Evolutionary conservation across 148 eudicot genomes (phyloP).

Genomic region (Rhododendron williamsianum): DNA sequence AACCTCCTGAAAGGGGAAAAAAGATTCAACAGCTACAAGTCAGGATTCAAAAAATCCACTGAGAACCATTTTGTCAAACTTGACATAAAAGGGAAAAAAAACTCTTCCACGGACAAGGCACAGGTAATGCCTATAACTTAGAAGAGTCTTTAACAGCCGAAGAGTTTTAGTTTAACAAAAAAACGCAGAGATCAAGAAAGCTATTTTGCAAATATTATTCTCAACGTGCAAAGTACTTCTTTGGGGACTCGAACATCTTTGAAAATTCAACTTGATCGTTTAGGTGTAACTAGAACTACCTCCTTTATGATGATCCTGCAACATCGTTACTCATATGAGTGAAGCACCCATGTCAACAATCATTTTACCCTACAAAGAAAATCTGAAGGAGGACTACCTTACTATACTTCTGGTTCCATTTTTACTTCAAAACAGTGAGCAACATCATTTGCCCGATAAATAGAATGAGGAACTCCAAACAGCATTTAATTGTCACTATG

Average conservation of each 20-base stretch:
- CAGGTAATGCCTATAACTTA: neutral
- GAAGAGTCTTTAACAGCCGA: neutral
- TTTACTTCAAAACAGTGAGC: neutral
- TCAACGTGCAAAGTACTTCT: neutral
- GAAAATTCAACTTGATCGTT: neutral
- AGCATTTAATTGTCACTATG: neutral
- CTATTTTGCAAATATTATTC: neutral
- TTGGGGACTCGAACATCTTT: neutral
- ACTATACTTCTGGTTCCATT: neutral
- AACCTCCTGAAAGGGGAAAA: constrained; percentile 31
- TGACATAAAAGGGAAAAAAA: neutral
- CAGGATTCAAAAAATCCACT: neutral
- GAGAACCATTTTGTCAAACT: neutral
- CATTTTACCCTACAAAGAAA: neutral
- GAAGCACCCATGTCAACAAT: neutral
- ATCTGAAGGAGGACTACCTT: neutral
- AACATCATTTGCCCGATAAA: neutral
- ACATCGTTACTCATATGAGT: neutral
- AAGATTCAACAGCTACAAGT: neutral
- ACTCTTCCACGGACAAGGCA: neutral
- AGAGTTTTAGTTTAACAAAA: neutral
- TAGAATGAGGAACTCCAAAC: neutral
- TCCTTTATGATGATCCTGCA: neutral
- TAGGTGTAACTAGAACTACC: neutral
- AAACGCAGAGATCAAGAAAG: neutral